Conservation (phyloP, 129 eudicot species). For the Lactuca saligna region DNA sequence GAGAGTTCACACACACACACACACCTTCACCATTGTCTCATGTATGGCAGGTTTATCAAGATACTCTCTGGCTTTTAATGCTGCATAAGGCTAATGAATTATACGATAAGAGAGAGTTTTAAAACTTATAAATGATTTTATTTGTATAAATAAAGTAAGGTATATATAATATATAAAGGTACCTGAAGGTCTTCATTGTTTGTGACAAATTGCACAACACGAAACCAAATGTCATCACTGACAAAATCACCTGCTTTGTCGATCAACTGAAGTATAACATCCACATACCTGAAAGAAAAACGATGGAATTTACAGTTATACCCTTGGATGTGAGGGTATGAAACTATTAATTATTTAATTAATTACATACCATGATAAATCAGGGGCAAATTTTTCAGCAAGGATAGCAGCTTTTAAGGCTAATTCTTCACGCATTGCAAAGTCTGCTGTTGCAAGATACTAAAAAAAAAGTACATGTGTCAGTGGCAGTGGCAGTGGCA, state of each 20-base stretch:
- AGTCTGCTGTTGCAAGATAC: conserved; percentile 94
- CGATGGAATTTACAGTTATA: conserved; percentile 4
- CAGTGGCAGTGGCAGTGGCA: neutral
- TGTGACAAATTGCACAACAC: conserved; percentile 98
- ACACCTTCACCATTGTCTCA: conserved; percentile 99
- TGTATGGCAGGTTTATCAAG: conserved; percentile 97
- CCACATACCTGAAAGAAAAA: conserved; percentile 87
- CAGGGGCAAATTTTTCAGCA: conserved; percentile 99
- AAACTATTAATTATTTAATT: too few relatives aligned
- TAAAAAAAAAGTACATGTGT: conserved; percentile 38
- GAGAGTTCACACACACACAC: conserved; percentile 70
- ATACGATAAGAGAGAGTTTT: conserved; percentile 13
- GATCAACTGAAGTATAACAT: conserved; percentile 95
- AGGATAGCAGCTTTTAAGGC: conserved; percentile 96
- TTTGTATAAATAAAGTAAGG: neutral
- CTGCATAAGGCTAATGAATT: conserved; percentile 88
- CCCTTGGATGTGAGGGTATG: neutral
- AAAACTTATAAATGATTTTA: neutral
- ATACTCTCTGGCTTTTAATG: conserved; percentile 95
- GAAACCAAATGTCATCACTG: conserved; percentile 99
- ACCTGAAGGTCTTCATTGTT: conserved; percentile 99
- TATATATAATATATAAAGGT: conserved; percentile 1
- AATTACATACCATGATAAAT: conserved; percentile 78
- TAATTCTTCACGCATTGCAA: conserved; percentile 99
- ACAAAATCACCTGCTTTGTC: conserved; percentile 99